Conservation (phyloP, 129 eudicot species). For the Centella asiatica region DNA sequence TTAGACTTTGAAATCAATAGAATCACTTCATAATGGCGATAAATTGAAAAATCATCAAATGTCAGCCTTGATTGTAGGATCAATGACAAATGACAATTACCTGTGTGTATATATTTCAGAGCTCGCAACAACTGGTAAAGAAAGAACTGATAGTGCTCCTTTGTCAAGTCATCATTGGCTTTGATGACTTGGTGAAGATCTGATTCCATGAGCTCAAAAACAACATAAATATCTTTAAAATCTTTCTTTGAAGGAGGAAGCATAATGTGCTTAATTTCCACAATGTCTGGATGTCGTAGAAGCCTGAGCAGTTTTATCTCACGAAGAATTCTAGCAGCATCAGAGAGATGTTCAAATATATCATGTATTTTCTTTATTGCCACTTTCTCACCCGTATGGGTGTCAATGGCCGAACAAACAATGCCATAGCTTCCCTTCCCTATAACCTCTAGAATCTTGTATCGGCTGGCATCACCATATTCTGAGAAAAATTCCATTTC, state of each 20-base stretch:
- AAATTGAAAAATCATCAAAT: too few relatives aligned
- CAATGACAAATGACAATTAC: neutral
- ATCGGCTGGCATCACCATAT: slow-evolving; percentile 27
- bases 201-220: slow-evolving; percentile 33
- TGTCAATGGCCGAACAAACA: slow-evolving; percentile 34
- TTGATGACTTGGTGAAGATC: slow-evolving; percentile 37
- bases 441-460: slow-evolving; percentile 24
- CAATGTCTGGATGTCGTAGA: slow-evolving; percentile 36
- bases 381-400: slow-evolving; percentile 28
- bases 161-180: slow-evolving; percentile 32
- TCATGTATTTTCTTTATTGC: slow-evolving; percentile 31
- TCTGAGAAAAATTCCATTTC: slow-evolving; percentile 30
- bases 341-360: slow-evolving; percentile 30
- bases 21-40: too few relatives aligned
- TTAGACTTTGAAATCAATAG: neutral
- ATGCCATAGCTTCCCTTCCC: slow-evolving; percentile 39
- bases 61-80: neutral
- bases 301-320: slow-evolving; percentile 36
- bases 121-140: slow-evolving; percentile 35
- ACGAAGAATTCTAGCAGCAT: slow-evolving; percentile 31
- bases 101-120: slow-evolving; percentile 29
- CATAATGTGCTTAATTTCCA: slow-evolving; percentile 28
- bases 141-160: slow-evolving; percentile 27
- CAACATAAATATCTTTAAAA: slow-evolving; percentile 31
- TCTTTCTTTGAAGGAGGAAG: slow-evolving; percentile 33